Percentiles rank a stretch among this genome's conserved stretches.
phyloP scores from a whole-genome alignment of 2,329 filamentous ascomycete genomes.

The Sporothrix globosa region DNA sequence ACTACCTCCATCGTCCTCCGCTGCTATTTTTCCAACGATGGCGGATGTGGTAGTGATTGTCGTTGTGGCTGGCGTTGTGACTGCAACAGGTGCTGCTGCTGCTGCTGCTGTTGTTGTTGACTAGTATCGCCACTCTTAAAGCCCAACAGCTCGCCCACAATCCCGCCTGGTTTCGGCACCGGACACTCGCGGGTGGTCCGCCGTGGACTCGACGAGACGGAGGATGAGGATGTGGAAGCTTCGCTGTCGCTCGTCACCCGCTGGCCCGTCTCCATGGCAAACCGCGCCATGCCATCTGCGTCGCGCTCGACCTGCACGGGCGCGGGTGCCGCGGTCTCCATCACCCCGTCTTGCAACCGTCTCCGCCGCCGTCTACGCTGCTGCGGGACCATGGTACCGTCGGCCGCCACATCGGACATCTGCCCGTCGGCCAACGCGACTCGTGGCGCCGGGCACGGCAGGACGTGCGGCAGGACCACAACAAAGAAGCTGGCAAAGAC shows the following conservation, averaged over 20 bases:
- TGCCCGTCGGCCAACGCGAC: conserved; percentile 73
- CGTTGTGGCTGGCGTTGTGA: background rate
- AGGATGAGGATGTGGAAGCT: background rate
- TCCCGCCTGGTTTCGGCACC: conserved; percentile 82
- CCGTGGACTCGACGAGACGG: conserved; percentile 38
- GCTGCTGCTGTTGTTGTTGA: background rate
- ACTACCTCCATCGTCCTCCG: background rate
- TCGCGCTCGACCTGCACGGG: conserved; percentile 44
- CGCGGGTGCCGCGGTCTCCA: background rate
- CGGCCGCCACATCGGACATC: conserved; percentile 49
- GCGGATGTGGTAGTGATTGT: conserved; percentile 3
- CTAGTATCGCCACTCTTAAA: conserved; percentile 52
- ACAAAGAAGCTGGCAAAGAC: conserved; percentile 88
- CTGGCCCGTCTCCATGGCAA: conserved; percentile 44
- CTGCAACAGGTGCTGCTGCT: background rate
- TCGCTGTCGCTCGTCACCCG: background rate
- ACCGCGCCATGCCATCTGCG: conserved; percentile 55
- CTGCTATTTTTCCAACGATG: conserved; percentile 12
- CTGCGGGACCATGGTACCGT: conserved; percentile 41
- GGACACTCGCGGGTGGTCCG: conserved; percentile 74
- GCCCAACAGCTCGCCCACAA: conserved; percentile 58
- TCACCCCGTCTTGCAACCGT: conserved; percentile 14
- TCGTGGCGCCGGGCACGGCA: conserved; percentile 86
- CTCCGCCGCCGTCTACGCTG: conserved; percentile 50
- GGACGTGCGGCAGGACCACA: conserved; percentile 83